A percentile compares a stretch with the other conserved stretches of the same genome.
phyloP scores from a whole-genome alignment of 2,329 filamentous ascomycete species.

The Thielaviopsis ethacetica region DNA sequence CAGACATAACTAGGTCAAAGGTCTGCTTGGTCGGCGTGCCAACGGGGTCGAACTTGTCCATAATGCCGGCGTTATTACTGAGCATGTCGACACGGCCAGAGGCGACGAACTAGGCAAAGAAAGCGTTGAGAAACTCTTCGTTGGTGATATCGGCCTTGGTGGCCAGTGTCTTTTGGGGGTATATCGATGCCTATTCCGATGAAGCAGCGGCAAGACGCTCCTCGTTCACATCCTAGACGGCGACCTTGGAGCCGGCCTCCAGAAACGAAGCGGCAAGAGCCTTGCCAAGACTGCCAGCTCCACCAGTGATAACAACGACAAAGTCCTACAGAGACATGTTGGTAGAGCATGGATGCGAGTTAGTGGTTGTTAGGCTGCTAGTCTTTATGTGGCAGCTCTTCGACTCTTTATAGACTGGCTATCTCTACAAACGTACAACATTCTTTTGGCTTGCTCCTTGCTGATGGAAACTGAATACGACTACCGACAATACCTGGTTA shows the following conservation, averaged over 20 bases:
- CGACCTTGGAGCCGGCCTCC: slow-evolving; percentile 18
- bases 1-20: slow-evolving; percentile 37
- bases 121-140: slow-evolving; percentile 19
- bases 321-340: slow-evolving; percentile 1
- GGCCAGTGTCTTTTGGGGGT: slow-evolving; percentile 15
- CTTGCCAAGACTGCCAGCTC: slow-evolving; percentile 14
- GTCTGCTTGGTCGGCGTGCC: slow-evolving; percentile 27
- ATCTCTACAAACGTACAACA: too few species aligned
- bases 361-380: too few species aligned
- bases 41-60: slow-evolving; percentile 38
- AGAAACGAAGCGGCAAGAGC: slow-evolving; percentile 20
- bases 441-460: too few species aligned
- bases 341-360: neutral
- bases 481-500: too few species aligned
- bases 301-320: slow-evolving; percentile 13
- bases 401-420: neutral
- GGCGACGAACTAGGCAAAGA: slow-evolving; percentile 13
- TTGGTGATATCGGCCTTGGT: slow-evolving; percentile 22
- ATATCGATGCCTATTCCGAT: slow-evolving; percentile 15
- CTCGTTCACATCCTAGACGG: slow-evolving; percentile 21
- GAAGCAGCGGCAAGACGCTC: slow-evolving; percentile 15
- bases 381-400: too few species aligned
- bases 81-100: slow-evolving; percentile 30
- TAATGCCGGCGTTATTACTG: slow-evolving; percentile 40
- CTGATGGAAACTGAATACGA: too few species aligned